Base-by-base conservation (phyloP, 768 basidiomycete species). In the Serendipita sp. region DNA sequence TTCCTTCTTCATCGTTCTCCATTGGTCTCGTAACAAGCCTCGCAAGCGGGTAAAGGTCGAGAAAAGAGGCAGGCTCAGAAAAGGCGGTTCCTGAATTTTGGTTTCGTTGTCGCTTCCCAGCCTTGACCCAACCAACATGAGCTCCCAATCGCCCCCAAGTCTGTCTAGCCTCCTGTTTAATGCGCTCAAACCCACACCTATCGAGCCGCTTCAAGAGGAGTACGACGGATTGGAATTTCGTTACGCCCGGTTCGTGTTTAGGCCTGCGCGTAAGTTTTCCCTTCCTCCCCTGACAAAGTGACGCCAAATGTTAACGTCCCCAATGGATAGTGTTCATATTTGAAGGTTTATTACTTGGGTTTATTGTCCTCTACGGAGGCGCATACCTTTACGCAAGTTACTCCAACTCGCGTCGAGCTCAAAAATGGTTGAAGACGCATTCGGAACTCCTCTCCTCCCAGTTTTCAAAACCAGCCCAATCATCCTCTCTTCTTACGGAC, bases 161-260 rank as follows among this genome's bases (percentile, higher is more conserved):
- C 48, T 32, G 48, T 8, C 32, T 10, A n/a, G 0, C n/a, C 16
- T 35, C 8, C 8, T 38, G 11, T 35, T 60, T 8, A 32, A 60
- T n/a, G 8, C 35, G 16, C 32, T 60, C 56, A 60, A 34, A 38
- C 87, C 87, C 10, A 78, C 83, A 0, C 81, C 83, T 2, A 76
- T 83, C 64, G 70, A 79, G 38, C 76, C 81, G 28, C 74, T 78
- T 10, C 74, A 76, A 4, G 76, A 86, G 5, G 69, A 75, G 28
- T 96, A 92, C 72, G 79, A 86, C 41, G 92, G 91, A 18, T 73
- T 82, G 52, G 81, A 96, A 73, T 85, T 78, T 72, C 79, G 75
- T 67, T 93, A 86, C 85, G 85, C 80, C 71, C 76, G 83, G 64
- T 75, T 96, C 69, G 82, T 85, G 44, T 90, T 95, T 76, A 79